Percentiles rank a stretch among this genome's conserved stretches.
phyloP scores from a whole-genome alignment of 495 filamentous ascomycete genomes.

The Neurospora africana region DNA sequence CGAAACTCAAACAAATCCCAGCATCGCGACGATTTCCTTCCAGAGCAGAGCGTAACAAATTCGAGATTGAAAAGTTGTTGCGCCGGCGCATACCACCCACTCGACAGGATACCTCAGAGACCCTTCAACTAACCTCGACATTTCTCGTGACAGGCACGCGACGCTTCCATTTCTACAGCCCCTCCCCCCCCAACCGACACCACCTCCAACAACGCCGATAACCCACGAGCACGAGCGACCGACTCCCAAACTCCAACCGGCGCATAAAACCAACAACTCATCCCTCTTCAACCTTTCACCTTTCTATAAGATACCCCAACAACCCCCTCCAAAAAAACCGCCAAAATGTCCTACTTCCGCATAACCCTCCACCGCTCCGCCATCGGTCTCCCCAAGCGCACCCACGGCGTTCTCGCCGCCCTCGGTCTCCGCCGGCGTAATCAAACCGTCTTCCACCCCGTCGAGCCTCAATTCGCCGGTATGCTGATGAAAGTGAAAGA shows the following conservation, averaged over 20 bases:
- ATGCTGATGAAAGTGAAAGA: conserved; percentile 98
- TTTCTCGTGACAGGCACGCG: neutral
- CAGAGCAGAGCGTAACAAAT: neutral
- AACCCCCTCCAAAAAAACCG: neutral
- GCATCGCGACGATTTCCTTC: neutral
- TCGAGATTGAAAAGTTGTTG: neutral
- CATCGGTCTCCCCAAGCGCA: conserved; percentile 81
- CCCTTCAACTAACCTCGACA: neutral
- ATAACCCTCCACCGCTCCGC: conserved; percentile 88
- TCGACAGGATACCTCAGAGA: neutral
- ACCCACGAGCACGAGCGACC: neutral
- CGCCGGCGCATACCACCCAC: neutral
- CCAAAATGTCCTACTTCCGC: conserved; percentile 80
- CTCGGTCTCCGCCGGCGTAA: conserved; percentile 83
- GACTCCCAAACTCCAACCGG: neutral
- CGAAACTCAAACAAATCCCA: neutral
- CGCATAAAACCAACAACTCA: neutral
- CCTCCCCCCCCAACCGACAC: neutral
- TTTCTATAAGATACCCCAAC: neutral
- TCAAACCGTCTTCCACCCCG: conserved; percentile 85
- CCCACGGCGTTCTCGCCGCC: conserved; percentile 72
- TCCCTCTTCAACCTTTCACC: no score
- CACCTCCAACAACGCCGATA: neutral
- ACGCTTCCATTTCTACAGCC: neutral
- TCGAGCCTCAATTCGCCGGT: conserved; percentile 72